Evolutionary conservation across 2,329 filamentous ascomycete genomes (phyloP).

Genomic region (Arthrocladium fulminans): DNA sequence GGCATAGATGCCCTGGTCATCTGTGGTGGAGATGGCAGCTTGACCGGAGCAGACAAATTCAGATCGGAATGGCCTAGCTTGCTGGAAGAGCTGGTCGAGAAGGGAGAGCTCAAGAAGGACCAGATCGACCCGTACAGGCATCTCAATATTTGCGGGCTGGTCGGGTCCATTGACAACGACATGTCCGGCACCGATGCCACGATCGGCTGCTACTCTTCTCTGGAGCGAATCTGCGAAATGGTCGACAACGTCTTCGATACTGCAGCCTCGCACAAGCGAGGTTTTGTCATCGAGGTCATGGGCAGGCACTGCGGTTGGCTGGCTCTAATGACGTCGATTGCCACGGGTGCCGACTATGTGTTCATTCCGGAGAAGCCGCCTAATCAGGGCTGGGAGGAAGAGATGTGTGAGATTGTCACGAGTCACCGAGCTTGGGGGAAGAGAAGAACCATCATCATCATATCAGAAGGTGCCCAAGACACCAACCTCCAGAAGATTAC

Average conservation of each 20-base stretch:
- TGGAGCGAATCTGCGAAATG: conserved; percentile 86
- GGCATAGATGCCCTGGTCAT: conserved; percentile 96
- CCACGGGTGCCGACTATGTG: conserved; percentile 89
- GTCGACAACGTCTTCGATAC: conserved; percentile 91
- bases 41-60: conserved; percentile 93
- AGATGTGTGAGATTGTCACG: conserved; percentile 72
- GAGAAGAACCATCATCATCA: conserved; percentile 94
- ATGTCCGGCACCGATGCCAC: conserved; percentile 95
- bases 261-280: conserved; percentile 89
- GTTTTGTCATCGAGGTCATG: conserved; percentile 98
- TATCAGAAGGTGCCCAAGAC: conserved; percentile 90
- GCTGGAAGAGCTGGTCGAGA: conserved; percentile 71
- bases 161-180: conserved; percentile 97
- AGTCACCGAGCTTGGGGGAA: conserved; percentile 82
- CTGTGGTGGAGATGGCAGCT: conserved; percentile 90
- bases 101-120: conserved; percentile 58
- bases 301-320: conserved; percentile 96
- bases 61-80: conserved; percentile 84
- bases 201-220: conserved; percentile 90
- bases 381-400: conserved; percentile 74
- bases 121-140: conserved; percentile 70
- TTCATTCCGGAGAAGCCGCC: conserved; percentile 95
- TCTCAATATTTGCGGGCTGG: conserved; percentile 91
- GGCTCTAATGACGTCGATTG: conserved; percentile 90
- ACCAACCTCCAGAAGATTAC: conserved; percentile 74